These are phyloP conservation scores for Fragilariopsis cylindrus DNA, from an alignment of 108 stramenopile species.

Conservation along the genomic window DNA sequence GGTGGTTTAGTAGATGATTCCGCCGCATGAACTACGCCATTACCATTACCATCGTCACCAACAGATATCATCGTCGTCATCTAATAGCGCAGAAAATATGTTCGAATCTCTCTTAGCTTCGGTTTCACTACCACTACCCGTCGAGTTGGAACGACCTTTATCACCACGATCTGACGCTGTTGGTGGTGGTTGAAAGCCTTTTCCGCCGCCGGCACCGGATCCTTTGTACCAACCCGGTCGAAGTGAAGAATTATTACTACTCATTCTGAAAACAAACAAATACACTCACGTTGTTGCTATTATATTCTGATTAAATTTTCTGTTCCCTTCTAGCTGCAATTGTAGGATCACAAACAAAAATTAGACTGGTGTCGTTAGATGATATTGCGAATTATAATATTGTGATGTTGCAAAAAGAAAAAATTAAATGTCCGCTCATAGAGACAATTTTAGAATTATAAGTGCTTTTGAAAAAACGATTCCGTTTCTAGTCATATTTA, in stretches of 20 bases:
- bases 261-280: not conserved
- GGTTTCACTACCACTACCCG: constrained; percentile 28
- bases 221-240: constrained; percentile 57
- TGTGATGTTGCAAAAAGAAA: too few species aligned
- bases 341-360: too few species aligned
- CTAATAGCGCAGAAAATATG: constrained; percentile 54
- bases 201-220: constrained; percentile 41
- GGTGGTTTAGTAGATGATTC: constrained; percentile 23
- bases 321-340: too few species aligned
- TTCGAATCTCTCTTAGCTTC: constrained; percentile 35
- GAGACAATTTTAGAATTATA: too few species aligned
- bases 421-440: too few species aligned
- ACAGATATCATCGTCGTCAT: constrained; percentile 39
- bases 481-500: too few species aligned
- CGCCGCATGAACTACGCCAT: constrained; percentile 3
- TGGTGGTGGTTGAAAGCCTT: constrained; percentile 83
- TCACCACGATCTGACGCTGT: constrained; percentile 46
- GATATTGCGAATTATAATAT: too few species aligned
- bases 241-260: constrained; percentile 36
- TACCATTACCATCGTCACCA: constrained; percentile 14
- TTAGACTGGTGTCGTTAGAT: too few species aligned
- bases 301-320: too few species aligned
- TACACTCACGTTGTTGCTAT: too few species aligned
- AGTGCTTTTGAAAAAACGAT: too few species aligned
- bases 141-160: constrained; percentile 30